These are phyloP conservation scores for Grammothele lineata DNA, from an alignment of 768 basidiomycete genomes.

Conservation along the genomic window DNA sequence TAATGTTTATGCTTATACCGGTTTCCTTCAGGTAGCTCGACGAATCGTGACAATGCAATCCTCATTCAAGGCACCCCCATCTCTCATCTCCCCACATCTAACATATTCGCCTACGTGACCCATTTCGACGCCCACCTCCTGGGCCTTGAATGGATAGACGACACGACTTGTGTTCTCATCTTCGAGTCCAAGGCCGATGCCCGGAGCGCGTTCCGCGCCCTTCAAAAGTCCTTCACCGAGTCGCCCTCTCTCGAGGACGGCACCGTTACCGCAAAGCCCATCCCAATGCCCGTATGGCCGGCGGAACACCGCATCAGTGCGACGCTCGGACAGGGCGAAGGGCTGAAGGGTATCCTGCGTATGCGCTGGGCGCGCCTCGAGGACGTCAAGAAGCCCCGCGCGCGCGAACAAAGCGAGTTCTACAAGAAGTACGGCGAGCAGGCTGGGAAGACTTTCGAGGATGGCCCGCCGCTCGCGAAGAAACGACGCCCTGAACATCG, in stretches of 20 bases:
- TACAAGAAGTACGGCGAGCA: conserved; percentile 67
- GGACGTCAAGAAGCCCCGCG: conserved; percentile 78
- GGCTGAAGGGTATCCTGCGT: conserved; percentile 57
- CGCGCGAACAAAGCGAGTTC: conserved; percentile 69
- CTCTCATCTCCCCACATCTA: conserved; percentile 66
- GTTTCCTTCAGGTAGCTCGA: conserved; percentile 28
- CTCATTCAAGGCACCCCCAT: conserved; percentile 73
- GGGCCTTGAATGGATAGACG: conserved; percentile 84
- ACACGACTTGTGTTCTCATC: conserved; percentile 76
- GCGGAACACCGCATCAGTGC: conserved; percentile 72
- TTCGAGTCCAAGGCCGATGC: conserved; percentile 57
- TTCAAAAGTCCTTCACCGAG: conserved; percentile 51
- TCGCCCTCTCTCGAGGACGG: conserved; percentile 49
- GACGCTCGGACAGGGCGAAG: conserved; percentile 66
- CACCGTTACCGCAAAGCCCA: conserved; percentile 57
- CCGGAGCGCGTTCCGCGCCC: conserved; percentile 41
- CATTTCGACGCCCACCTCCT: conserved; percentile 73
- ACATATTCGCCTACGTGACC: conserved; percentile 78
- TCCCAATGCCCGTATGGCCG: conserved; percentile 75
- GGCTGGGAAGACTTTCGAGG: conserved; percentile 53
- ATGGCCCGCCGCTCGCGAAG: conserved; percentile 26
- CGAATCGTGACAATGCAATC: conserved; percentile 60
- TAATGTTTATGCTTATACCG: too few relatives aligned
- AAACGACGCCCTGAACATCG: conserved; percentile 29
- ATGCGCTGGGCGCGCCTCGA: conserved; percentile 74